Percentiles rank a stretch among this genome's conserved stretches.
phyloP scores from a whole-genome alignment of 805 yeast genomes.

The Saccharomycopsis sp. region DNA sequence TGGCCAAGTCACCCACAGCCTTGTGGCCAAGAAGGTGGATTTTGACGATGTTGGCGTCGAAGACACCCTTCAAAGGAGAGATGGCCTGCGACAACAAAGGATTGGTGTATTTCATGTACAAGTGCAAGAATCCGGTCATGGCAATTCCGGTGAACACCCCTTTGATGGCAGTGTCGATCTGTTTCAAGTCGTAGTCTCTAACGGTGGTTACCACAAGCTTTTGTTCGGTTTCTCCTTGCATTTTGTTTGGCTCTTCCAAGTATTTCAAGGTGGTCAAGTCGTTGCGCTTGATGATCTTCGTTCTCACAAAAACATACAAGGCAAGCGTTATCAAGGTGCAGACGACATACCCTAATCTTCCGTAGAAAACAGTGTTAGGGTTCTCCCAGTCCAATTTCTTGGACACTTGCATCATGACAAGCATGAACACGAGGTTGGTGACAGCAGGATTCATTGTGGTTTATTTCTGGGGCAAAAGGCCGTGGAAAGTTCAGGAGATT shows the following conservation, averaged over 20 bases:
- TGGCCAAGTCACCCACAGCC: constrained; percentile 84
- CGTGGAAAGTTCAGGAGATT: too few relatives aligned
- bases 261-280: constrained; percentile 89
- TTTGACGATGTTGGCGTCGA: constrained; percentile 85
- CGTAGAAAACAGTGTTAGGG: constrained; percentile 64
- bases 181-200: constrained; percentile 88
- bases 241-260: constrained; percentile 75
- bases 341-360: constrained; percentile 62
- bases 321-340: constrained; percentile 60
- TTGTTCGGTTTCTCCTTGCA: constrained; percentile 67
- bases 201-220: constrained; percentile 84
- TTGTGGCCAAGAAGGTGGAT: constrained; percentile 80
- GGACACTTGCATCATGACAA: constrained; percentile 93
- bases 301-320: constrained; percentile 60
- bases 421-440: constrained; percentile 81
- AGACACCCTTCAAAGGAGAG: constrained; percentile 81
- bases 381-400: constrained; percentile 84
- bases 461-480: background rate
- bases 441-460: constrained; percentile 76
- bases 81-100: constrained; percentile 94
- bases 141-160: constrained; percentile 83
- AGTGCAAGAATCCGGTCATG: constrained; percentile 97
- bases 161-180: constrained; percentile 72
- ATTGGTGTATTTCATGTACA: constrained; percentile 95
- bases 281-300: constrained; percentile 61